Conservation (phyloP, 2,329 filamentous ascomycete genomes). For the Xylaria sp. region DNA sequence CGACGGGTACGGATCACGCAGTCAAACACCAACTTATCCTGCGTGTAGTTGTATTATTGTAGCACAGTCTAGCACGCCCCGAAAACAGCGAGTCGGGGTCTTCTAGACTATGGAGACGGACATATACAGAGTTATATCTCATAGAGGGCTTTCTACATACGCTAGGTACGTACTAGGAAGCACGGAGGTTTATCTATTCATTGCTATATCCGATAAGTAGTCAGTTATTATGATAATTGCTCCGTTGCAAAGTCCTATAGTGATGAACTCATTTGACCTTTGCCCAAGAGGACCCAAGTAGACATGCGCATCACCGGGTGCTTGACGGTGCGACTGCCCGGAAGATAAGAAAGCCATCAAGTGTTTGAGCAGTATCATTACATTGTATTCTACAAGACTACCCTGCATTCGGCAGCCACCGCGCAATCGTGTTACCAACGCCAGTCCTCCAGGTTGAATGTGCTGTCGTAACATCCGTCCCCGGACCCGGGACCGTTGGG, state of each 20-base stretch:
- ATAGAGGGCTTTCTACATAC: neutral
- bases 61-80: neutral
- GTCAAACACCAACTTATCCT: neutral
- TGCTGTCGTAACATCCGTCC: conserved; percentile 1
- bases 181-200: neutral
- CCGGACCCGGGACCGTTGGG: conserved; percentile 11
- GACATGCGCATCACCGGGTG: neutral
- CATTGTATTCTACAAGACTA: conserved; percentile 43
- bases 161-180: neutral
- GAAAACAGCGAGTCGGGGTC: neutral
- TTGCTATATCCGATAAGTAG: neutral
- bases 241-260: neutral
- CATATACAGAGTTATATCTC: neutral
- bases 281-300: neutral
- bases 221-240: neutral
- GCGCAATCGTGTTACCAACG: conserved; percentile 24
- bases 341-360: neutral
- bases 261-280: neutral
- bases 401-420: conserved; percentile 16
- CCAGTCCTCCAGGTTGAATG: conserved; percentile 26
- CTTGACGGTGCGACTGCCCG: neutral
- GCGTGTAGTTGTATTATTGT: neutral
- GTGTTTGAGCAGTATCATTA: conserved; percentile 43
- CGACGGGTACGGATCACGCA: neutral
- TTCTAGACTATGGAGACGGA: neutral